These are phyloP conservation scores for Zychaea mexicana DNA, from an alignment of 371 early-diverging fungal genomes.

Conservation along the genomic window DNA sequence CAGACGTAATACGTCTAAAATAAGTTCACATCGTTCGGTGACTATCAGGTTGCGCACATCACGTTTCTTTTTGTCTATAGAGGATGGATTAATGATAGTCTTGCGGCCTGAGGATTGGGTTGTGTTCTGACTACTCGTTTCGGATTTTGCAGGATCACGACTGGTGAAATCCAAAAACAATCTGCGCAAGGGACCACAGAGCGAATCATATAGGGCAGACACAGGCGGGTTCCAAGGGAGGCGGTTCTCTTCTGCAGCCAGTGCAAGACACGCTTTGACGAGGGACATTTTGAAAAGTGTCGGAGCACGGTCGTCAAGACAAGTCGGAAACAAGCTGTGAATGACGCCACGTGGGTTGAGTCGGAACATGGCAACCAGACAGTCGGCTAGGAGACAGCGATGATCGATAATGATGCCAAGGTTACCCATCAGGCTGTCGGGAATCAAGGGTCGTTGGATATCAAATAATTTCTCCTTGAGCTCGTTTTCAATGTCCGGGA, in stretches of 20 bases:
- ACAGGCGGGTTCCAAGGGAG: constrained; percentile 80
- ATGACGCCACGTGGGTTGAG: constrained; percentile 72
- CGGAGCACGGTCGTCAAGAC: constrained; percentile 69
- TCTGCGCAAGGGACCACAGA: constrained; percentile 70
- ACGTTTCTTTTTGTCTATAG: constrained; percentile 44
- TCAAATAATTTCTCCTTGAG: constrained; percentile 73
- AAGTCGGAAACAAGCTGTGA: constrained; percentile 67
- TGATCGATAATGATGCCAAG: constrained; percentile 59
- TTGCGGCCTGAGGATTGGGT: constrained; percentile 16
- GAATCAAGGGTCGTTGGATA: constrained; percentile 53
- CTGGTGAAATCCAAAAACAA: constrained; percentile 66
- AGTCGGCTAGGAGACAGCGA: constrained; percentile 68
- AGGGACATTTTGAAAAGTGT: constrained; percentile 74
- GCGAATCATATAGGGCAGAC: constrained; percentile 62
- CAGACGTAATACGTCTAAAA: constrained; percentile 71
- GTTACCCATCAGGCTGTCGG: constrained; percentile 63
- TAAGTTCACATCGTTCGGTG: constrained; percentile 70
- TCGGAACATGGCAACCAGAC: constrained; percentile 76
- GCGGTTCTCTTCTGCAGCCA: constrained; percentile 71
- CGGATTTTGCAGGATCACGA: constrained; percentile 41
- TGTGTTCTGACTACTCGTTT: constrained; percentile 16
- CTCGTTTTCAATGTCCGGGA: constrained; percentile 77
- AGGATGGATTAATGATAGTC: constrained; percentile 19
- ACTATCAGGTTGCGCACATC: constrained; percentile 51
- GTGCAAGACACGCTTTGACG: constrained; percentile 73